Base-by-base conservation (phyloP, 192 early-diverging fungal genomes). In the Podila clonocystis region DNA sequence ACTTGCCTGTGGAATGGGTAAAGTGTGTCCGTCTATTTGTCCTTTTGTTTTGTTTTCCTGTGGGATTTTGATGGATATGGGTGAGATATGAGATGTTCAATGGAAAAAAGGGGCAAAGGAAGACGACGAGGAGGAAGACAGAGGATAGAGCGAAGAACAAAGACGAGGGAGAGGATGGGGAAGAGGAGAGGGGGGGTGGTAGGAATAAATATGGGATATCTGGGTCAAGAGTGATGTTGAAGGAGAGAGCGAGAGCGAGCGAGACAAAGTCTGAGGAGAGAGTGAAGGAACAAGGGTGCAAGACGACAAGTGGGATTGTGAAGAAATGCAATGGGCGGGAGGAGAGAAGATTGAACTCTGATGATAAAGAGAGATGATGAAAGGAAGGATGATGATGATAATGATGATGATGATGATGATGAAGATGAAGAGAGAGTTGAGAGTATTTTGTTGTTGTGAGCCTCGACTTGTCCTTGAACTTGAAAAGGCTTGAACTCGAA, bases 401-500 rank as follows among this genome's bases (percentile, higher is more conserved):
- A 34, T 24, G 66, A 62, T 11, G n/a, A 50, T n/a, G 41, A 45
- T 41, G 28, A 69, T 69, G 38, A 33, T n/a, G 34, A 60, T 29
- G 20, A 22, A 30, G 41, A 62, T n/a, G 45, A 68, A 12, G 49
- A 48, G 58, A 28, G 11, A 28, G 50, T 12, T 28, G 19, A 55
- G 29, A 60, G 41, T 45, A 45, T 45, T 45, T 41, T 41, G 38
- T 41, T 41, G 38, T 41, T 45, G 41, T 45, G 41, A 45, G 41
- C 41, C 41, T 45, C 41, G 41, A 45, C 41, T 45, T 45, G 41
- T 45, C 41, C 41, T 45, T 45, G 41, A 45, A 45, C 41, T 45
- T 15, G 41, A 45, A 45, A 45, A 36, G 34, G 34, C 41, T 45
- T 45, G 41, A 36, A 17, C 41, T 17, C 3, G 41, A 41, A 9